Conservation (phyloP, 192 early-diverging fungal species). For the Backusella mclennaniae region DNA sequence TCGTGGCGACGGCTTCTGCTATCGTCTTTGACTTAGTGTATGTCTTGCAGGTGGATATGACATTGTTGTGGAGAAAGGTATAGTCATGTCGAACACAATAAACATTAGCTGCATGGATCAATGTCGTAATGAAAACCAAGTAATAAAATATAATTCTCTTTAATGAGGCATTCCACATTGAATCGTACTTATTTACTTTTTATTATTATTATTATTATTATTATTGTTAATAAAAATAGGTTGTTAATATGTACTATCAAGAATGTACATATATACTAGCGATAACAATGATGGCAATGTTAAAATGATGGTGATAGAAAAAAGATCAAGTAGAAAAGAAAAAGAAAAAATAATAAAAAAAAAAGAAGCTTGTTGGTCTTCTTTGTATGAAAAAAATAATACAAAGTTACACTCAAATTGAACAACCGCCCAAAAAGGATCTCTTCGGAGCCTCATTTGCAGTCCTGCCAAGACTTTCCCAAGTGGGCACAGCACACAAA, state of each 20-base stretch:
- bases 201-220: background rate
- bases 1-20: background rate
- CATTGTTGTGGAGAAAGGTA: background rate
- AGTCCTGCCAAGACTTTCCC: constrained; percentile 6
- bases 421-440: background rate
- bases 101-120: background rate
- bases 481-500: constrained; percentile 1
- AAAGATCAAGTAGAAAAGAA: too few relatives aligned
- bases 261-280: background rate
- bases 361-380: background rate
- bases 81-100: background rate
- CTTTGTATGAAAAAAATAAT: background rate
- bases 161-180: background rate
- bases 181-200: background rate
- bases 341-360: background rate
- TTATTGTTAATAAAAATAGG: background rate
- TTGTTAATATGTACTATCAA: background rate
- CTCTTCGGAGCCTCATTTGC: background rate
- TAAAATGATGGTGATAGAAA: too few relatives aligned
- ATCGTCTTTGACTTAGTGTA: background rate
- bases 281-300: too few relatives aligned
- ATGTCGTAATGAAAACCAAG: background rate
- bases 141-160: background rate
- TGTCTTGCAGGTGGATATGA: background rate
- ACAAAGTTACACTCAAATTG: background rate